These are phyloP conservation scores for Alternaria ethzedia DNA, from an alignment of 2,329 filamentous ascomycete genomes.

Conservation along the genomic window DNA sequence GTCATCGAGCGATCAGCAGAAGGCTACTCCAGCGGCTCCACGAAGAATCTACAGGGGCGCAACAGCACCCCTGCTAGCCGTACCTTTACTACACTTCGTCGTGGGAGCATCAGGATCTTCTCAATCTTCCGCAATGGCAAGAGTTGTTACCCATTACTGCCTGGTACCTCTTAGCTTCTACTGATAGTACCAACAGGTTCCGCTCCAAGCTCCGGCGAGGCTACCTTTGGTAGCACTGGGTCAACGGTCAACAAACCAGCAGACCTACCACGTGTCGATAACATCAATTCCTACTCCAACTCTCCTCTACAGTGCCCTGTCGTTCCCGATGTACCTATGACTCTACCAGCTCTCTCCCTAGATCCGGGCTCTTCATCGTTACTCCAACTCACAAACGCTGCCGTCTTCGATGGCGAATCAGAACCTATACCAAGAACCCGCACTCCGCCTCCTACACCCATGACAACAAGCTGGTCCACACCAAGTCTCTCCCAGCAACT, in stretches of 20 bases:
- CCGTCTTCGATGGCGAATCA: conserved; percentile 44
- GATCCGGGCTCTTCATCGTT: conserved; percentile 25
- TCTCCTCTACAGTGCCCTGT: conserved; percentile 19
- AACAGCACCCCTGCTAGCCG: conserved; percentile 28
- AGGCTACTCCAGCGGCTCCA: conserved; percentile 6
- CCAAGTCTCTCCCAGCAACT: conserved; percentile 39
- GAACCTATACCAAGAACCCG: conserved; percentile 30
- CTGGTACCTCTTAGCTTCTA: not conserved
- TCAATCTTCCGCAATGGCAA: conserved; percentile 45
- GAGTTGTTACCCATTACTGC: conserved; percentile 16
- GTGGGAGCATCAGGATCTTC: conserved; percentile 41
- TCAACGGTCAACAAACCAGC: conserved; percentile 21
- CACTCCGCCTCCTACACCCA: conserved; percentile 11
- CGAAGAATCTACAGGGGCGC: conserved; percentile 22
- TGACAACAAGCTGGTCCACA: conserved; percentile 38
- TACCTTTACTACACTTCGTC: conserved; percentile 38
- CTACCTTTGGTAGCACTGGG: conserved; percentile 9
- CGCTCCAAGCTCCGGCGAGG: conserved; percentile 9
- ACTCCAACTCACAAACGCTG: conserved; percentile 34
- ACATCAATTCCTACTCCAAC: conserved; percentile 3
- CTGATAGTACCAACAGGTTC: conserved; percentile 23
- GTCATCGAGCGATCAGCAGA: conserved; percentile 35
- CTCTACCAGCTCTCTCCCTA: conserved; percentile 15
- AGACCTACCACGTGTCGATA: conserved; percentile 18
- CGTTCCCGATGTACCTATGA: conserved; percentile 17